Evolutionary conservation across 2,329 filamentous ascomycete genomes (phyloP).

Genomic region (Neofusicoccum cordaticola): DNA sequence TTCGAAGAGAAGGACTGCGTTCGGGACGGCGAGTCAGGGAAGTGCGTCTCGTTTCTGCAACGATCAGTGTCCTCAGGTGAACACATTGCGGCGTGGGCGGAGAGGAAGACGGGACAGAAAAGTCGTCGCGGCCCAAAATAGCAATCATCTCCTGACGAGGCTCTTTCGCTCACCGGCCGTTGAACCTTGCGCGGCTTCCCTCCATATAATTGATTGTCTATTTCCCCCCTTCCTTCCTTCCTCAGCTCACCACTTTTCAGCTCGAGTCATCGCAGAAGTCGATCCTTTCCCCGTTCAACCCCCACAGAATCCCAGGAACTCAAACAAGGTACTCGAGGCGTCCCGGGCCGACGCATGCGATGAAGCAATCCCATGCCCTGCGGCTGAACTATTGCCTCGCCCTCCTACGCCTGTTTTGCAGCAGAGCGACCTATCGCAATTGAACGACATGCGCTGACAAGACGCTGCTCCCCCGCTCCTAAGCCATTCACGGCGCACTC

Average conservation of each 20-base stretch:
- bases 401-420: too few relatives aligned
- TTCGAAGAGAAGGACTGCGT: not conserved
- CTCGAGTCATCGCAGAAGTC: not conserved
- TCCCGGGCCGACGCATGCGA: not conserved
- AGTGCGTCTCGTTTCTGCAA: not conserved
- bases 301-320: not conserved
- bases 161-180: not conserved
- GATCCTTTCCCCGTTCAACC: not conserved
- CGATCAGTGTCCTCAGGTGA: not conserved
- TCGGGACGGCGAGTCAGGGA: not conserved
- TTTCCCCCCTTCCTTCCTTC: not conserved
- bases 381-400: too few relatives aligned
- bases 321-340: not conserved
- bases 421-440: too few relatives aligned
- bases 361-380: too few relatives aligned
- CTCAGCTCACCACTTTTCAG: conserved; percentile 5
- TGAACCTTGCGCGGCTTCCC: not conserved
- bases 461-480: too few relatives aligned
- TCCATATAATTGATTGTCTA: not conserved
- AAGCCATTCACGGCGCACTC: too few relatives aligned
- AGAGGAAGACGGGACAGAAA: not conserved
- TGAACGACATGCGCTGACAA: too few relatives aligned
- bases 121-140: not conserved
- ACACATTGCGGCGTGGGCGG: not conserved
- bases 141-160: not conserved